Evolutionary conservation across 2,329 filamentous ascomycete species (phyloP), one percentile per base, ranked within the genome.

Genomic region (Aspergillus clavatus): DNA sequence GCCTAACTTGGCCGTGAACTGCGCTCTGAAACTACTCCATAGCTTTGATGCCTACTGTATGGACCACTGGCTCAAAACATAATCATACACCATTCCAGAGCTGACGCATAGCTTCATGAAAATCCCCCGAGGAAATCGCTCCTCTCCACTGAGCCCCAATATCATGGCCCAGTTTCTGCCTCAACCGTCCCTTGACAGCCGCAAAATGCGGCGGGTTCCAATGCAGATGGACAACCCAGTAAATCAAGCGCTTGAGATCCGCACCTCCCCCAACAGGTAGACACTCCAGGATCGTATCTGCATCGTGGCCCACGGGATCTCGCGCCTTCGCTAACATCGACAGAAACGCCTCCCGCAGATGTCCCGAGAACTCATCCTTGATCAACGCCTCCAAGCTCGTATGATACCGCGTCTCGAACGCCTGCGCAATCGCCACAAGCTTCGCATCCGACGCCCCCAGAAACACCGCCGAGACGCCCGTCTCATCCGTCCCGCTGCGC

Each of bases 281-380:
- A 7, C 84, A 74, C 18, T 84, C 83, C 60, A 93, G 86, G 21
- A 95, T 75, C 5, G 86, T 73, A 22, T 76, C 70, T 1, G 87
- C 89, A 51, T 90, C 87, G 55, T 87, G 82, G 74, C 85, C 83
- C 50, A 86, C 85, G 57, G 83, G 85, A 68, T 93, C 87, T 16
- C 78, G 72, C 4, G 84, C 87, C 18, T 82, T 74, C 4, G 76
- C 76, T 18, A 93, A 70, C 63, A 91, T 84, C 62, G 80, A 83
- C n/a, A 88, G 69, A 0, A 94, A 77, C 0, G 86, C 87, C 7
- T 84, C 77, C 62, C 89, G 75, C 86, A 94, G 91, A 62, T 94
- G 87, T 1, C 88, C 88, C 1, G 81, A 84, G 66, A 94, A 93
- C 61, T 89, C 83, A 71, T 78, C 44, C 36, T 41, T 37, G 26